These are phyloP conservation scores for Sergeia podlipaevii DNA, from an alignment of 208 protist genomes.

Conservation along the genomic window DNA sequence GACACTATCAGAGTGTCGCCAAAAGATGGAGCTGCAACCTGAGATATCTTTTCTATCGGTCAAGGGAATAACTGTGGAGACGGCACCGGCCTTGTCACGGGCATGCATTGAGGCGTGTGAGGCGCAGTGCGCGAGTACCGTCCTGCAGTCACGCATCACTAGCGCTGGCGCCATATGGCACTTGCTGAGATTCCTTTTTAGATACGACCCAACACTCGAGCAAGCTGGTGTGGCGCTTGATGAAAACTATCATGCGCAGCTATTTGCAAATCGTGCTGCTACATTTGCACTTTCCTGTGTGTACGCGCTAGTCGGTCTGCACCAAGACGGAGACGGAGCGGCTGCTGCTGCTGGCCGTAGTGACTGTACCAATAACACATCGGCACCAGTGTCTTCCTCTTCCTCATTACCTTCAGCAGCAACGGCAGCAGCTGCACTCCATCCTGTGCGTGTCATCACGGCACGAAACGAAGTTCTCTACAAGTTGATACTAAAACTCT, in stretches of 20 bases:
- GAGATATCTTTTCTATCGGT: constrained; percentile 49
- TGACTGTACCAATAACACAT: too few species aligned
- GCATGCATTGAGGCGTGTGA: constrained; percentile 76
- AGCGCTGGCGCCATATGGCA: constrained; percentile 79
- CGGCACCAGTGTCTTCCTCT: too few species aligned
- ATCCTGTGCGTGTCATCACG: constrained; percentile 8
- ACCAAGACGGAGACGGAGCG: too few species aligned
- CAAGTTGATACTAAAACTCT: constrained; percentile 47
- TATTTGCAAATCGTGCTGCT: constrained; percentile 74
- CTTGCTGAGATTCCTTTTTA: constrained; percentile 78
- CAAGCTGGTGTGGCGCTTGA: constrained; percentile 40
- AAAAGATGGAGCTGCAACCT: constrained; percentile 41
- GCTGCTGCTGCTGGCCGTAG: constrained; percentile 8
- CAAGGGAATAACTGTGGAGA: constrained; percentile 60
- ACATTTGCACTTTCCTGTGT: constrained; percentile 63
- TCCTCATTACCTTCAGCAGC: constrained; percentile 1
- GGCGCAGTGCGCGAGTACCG: constrained; percentile 47
- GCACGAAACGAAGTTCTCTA: constrained; percentile 30
- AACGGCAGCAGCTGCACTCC: background rate
- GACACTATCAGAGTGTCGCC: constrained; percentile 73
- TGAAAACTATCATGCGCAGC: constrained; percentile 78
- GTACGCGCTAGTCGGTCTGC: constrained; percentile 50
- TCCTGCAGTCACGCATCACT: constrained; percentile 65
- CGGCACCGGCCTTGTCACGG: constrained; percentile 51
- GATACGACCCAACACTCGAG: constrained; percentile 90